A percentile compares a stretch with the other conserved stretches of the same genome.
Conservation (phyloP, 768 basidiomycete species). For the Saitozyma sp. region DNA sequence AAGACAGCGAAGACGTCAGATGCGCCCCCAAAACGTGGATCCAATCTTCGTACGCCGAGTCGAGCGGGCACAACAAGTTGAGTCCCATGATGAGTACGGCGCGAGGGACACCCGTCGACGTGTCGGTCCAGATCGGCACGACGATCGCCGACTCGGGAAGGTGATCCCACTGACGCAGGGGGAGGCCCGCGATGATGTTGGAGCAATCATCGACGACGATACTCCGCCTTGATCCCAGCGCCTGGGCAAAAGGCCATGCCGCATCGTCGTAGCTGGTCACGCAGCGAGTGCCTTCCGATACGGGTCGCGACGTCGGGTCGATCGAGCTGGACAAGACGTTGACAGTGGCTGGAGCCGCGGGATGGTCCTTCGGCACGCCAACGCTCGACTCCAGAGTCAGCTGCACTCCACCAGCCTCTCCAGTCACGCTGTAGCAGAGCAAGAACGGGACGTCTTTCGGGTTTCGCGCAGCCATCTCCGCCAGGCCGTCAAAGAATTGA, state of each 20-base stretch:
- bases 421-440: slow-evolving; percentile 22
- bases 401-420: background rate
- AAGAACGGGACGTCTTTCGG: slow-evolving; percentile 30
- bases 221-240: slow-evolving; percentile 20
- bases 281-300: slow-evolving; percentile 12
- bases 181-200: slow-evolving; percentile 26
- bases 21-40: slow-evolving; percentile 32
- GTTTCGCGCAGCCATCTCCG: slow-evolving; percentile 18
- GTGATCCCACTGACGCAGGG: slow-evolving; percentile 39
- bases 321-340: background rate
- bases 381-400: slow-evolving; percentile 13
- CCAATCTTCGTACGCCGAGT: slow-evolving; percentile 40
- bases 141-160: slow-evolving; percentile 34
- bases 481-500: slow-evolving; percentile 17
- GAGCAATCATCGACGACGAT: slow-evolving; percentile 39
- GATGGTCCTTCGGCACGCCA: slow-evolving; percentile 22
- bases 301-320: slow-evolving; percentile 2
- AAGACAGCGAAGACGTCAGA: slow-evolving; percentile 15
- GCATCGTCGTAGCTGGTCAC: slow-evolving; percentile 10
- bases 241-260: slow-evolving; percentile 39
- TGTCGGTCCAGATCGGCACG: slow-evolving; percentile 39
- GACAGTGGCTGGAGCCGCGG: slow-evolving; percentile 5
- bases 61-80: slow-evolving; percentile 33
- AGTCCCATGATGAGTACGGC: slow-evolving; percentile 38
- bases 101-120: slow-evolving; percentile 29